Evolutionary conservation across 2,329 filamentous ascomycete species (phyloP).

Genomic region (Alternaria panax): DNA sequence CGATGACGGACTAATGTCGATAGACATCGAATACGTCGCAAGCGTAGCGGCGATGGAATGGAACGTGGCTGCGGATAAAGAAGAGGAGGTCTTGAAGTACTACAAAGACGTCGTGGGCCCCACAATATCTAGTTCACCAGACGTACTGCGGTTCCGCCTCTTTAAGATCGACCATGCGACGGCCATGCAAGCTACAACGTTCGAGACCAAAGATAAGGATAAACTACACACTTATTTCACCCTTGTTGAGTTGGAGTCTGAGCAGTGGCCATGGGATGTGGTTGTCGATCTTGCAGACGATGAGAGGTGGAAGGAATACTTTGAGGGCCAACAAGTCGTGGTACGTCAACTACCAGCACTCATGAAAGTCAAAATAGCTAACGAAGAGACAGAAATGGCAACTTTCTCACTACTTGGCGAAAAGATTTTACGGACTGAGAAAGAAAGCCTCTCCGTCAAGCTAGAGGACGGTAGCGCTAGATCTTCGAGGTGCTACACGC

Average conservation of each 20-base stretch:
- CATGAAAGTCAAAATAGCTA: not conserved
- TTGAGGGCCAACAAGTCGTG: slow-evolving; percentile 20
- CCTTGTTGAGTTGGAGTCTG: slow-evolving; percentile 21
- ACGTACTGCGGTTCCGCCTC: slow-evolving; percentile 24
- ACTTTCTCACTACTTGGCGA: slow-evolving; percentile 19
- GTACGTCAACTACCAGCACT: slow-evolving; percentile 9
- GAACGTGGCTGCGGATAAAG: slow-evolving; percentile 9
- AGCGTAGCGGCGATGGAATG: slow-evolving; percentile 28
- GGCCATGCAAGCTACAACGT: slow-evolving; percentile 4
- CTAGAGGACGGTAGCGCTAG: not conserved
- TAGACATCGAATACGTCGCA: slow-evolving; percentile 21
- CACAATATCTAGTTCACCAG: slow-evolving; percentile 15
- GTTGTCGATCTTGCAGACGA: slow-evolving; percentile 24
- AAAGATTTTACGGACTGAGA: not conserved
- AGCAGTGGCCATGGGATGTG: slow-evolving; percentile 29
- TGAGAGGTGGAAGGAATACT: slow-evolving; percentile 20
- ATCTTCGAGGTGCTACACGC: not conserved
- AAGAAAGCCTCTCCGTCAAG: not conserved
- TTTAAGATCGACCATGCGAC: slow-evolving; percentile 23
- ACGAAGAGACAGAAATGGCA: slow-evolving; percentile 25
- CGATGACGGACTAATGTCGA: slow-evolving; percentile 3
- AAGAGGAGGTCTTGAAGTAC: slow-evolving; percentile 20
- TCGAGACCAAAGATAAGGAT: slow-evolving; percentile 12
- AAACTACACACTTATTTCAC: slow-evolving; percentile 20
- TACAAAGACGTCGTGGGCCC: slow-evolving; percentile 17